These are phyloP conservation scores for Penicillium diatomitis DNA, from an alignment of 495 filamentous ascomycete species.

Conservation along the genomic window DNA sequence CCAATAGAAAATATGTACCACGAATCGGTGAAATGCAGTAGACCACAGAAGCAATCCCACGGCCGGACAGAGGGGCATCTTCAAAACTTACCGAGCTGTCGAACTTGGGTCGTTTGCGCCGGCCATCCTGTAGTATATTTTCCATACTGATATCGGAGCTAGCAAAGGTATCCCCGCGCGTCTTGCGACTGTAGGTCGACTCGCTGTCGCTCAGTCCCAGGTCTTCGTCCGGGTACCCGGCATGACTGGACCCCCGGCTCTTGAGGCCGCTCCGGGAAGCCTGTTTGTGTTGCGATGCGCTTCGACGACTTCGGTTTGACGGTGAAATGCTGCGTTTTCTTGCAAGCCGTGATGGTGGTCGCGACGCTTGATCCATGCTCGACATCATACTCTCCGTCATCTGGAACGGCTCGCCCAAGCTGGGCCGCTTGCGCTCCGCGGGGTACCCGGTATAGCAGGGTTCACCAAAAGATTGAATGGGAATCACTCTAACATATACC, in stretches of 20 bases:
- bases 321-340: conserved; percentile 79
- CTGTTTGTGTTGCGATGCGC: conserved; percentile 67
- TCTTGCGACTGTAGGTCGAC: conserved; percentile 61
- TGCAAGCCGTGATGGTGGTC: conserved; percentile 57
- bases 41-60: conserved; percentile 4
- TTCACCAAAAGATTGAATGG: conserved; percentile 44
- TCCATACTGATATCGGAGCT: conserved; percentile 95
- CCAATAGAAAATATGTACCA: background rate
- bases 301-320: conserved; percentile 65
- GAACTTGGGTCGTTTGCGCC: conserved; percentile 93
- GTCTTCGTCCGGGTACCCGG: conserved; percentile 53
- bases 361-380: conserved; percentile 48
- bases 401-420: conserved; percentile 47
- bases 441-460: conserved; percentile 30
- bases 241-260: conserved; percentile 61
- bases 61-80: background rate
- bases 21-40: conserved; percentile 1
- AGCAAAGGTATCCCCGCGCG: conserved; percentile 70
- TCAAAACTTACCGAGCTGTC: conserved; percentile 77
- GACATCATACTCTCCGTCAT: conserved; percentile 44
- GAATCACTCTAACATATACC: conserved; percentile 78
- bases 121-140: conserved; percentile 94
- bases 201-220: conserved; percentile 77
- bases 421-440: conserved; percentile 38
- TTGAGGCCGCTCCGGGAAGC: conserved; percentile 56